These are phyloP conservation scores for Rheum nobile DNA, from an alignment of 148 eudicot genomes.

Conservation along the genomic window DNA sequence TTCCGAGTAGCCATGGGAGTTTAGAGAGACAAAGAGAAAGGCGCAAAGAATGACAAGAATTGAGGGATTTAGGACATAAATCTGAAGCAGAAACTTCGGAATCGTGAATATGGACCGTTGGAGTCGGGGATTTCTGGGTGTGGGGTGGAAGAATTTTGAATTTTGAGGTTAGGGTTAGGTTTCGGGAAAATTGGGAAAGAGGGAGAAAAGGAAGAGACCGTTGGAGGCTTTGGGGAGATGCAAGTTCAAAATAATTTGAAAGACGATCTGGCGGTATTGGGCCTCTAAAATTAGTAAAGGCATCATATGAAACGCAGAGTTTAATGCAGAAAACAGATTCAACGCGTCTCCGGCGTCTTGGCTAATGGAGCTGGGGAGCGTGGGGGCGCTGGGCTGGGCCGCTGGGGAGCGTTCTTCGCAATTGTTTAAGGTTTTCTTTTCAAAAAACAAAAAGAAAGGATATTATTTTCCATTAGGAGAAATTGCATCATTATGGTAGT, in stretches of 20 bases:
- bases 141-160: conserved; percentile 5
- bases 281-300: background rate
- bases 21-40: conserved; percentile 4
- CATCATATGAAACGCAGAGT: background rate
- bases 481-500: too few species aligned
- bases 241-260: conserved; percentile 13
- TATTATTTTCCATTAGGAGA: too few species aligned
- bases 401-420: background rate
- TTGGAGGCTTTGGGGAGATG: conserved; percentile 11
- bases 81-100: conserved; percentile 4
- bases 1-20: conserved; percentile 28
- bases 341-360: background rate
- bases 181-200: background rate
- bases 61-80: background rate
- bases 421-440: background rate
- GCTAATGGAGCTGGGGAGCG: background rate
- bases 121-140: background rate
- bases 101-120: background rate
- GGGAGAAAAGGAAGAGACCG: conserved; percentile 9
- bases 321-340: background rate
- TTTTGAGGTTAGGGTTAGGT: conserved; percentile 17
- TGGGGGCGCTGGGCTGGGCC: background rate
- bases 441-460: too few species aligned
- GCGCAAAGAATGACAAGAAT: background rate
- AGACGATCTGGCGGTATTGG: conserved; percentile 9